A percentile compares a stretch with the other conserved stretches of the same genome.
Evolutionary conservation across 768 basidiomycete species (phyloP).

Genomic region (Bullera alba): DNA sequence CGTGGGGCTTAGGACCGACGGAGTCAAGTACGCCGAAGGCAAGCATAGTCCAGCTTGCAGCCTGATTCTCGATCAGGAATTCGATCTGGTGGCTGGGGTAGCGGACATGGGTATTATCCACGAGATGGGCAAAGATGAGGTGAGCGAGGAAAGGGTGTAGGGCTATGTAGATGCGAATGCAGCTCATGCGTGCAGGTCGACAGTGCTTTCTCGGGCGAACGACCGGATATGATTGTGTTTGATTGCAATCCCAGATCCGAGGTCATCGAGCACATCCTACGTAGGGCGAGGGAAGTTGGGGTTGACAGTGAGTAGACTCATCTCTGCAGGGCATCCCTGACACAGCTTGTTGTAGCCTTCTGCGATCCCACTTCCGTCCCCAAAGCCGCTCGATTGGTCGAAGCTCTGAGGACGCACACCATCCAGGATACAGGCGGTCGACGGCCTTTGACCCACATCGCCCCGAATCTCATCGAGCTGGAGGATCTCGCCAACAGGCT

Average conservation of each 20-base stretch:
- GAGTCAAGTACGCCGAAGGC: slow-evolving; percentile 52
- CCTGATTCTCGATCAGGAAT: slow-evolving; percentile 65
- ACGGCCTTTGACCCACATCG: slow-evolving; percentile 58
- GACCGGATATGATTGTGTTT: slow-evolving; percentile 37
- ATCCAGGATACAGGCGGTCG: slow-evolving; percentile 2
- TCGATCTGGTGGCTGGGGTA: slow-evolving; percentile 72
- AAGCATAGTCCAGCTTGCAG: slow-evolving; percentile 74
- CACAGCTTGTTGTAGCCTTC: slow-evolving; percentile 56
- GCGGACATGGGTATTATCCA: slow-evolving; percentile 75
- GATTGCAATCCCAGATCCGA: slow-evolving; percentile 47
- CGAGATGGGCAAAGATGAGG: slow-evolving; percentile 51
- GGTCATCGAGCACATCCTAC: slow-evolving; percentile 54
- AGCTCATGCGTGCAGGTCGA: slow-evolving; percentile 18
- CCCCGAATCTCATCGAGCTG: slow-evolving; percentile 82
- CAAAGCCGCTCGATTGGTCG: slow-evolving; percentile 67
- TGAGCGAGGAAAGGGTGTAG: slow-evolving; percentile 33
- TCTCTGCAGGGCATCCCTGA: slow-evolving; percentile 7
- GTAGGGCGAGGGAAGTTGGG: too few species aligned
- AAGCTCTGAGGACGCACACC: slow-evolving; percentile 47
- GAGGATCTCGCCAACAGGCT: slow-evolving; percentile 57
- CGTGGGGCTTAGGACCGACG: slow-evolving; percentile 76
- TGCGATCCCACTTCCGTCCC: slow-evolving; percentile 90
- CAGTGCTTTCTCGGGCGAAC: slow-evolving; percentile 50
- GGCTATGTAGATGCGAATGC: not conserved
- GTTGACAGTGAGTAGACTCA: slow-evolving; percentile 52